Percentiles rank a stretch among this genome's conserved stretches.
These are phyloP conservation scores for Myriosclerotinia duriaeana DNA, from an alignment of 2,329 filamentous ascomycete genomes.

Conservation along the genomic window DNA sequence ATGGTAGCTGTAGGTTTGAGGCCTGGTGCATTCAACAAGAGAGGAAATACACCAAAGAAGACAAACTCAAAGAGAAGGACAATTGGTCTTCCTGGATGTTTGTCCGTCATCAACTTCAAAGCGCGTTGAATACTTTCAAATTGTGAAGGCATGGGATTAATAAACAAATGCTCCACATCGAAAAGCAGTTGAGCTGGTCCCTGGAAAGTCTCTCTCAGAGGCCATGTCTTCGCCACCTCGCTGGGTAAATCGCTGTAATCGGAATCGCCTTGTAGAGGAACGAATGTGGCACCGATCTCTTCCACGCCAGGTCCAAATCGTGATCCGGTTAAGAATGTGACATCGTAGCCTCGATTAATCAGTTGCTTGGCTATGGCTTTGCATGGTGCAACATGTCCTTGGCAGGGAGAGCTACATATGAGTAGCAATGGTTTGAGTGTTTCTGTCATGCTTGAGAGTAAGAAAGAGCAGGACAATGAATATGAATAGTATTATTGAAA, in stretches of 20 bases:
- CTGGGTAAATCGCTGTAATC: slow-evolving; percentile 27
- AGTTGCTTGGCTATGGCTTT: slow-evolving; percentile 26
- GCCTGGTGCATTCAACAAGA: slow-evolving; percentile 43
- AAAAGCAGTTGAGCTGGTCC: background rate
- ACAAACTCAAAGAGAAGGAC: background rate
- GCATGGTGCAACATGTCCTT: slow-evolving; percentile 28
- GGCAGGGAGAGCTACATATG: slow-evolving; percentile 16
- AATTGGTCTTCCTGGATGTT: slow-evolving; percentile 3
- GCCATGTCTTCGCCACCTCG: background rate
- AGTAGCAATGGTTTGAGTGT: background rate
- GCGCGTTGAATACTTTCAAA: background rate
- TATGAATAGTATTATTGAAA: too few relatives aligned
- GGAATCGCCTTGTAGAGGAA: slow-evolving; percentile 34
- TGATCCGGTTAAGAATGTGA: slow-evolving; percentile 46
- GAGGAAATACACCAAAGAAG: background rate
- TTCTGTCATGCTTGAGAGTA: background rate
- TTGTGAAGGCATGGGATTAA: background rate
- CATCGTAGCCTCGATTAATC: slow-evolving; percentile 43
- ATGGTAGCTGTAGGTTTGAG: slow-evolving; percentile 43
- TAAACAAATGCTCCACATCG: background rate
- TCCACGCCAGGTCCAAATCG: slow-evolving; percentile 42
- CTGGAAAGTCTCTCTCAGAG: background rate
- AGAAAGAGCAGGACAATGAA: background rate
- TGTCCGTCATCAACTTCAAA: slow-evolving; percentile 9
- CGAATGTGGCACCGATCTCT: slow-evolving; percentile 43